Evolutionary conservation across 2,329 filamentous ascomycete genomes (phyloP), one percentile per base, ranked within the genome.

Genomic region (Geoglossum cookeanum): DNA sequence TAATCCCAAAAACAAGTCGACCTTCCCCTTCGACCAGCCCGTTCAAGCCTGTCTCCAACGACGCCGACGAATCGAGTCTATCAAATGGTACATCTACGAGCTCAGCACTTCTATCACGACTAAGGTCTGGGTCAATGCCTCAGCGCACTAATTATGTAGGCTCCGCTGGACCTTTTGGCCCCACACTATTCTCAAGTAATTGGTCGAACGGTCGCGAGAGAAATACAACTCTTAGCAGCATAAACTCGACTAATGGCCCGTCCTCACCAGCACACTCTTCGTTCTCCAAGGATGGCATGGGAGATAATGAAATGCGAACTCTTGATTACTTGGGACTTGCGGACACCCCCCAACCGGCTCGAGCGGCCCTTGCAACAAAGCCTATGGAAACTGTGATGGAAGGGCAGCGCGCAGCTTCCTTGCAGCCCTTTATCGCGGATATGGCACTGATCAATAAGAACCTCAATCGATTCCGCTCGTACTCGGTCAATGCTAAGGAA

Each of bases 401-500:
- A 58, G 75, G 76, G 57, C 75, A 78, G 58, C 71, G 75, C 57
- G 65, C 69, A 33, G 70, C 75, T 59, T 68, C 70, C 13, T 64
- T 76, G 29, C 74, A 74, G 45, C 83, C 85, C 1, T 85, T 88
- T 62, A 75, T 91, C 37, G 83, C 84, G 49, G 85, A 85, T 65
- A 74, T 91, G 60, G 82, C 83, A 60, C 84, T 87, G 67, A 78
- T 87, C 62, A 84, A 83, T 61, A 85, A 80, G 67, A 85, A 86
- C 64, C 78, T 84, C 49, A 97, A 86, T 68, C 82, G 92, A 56
- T 94, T 97, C 75, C 83, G 92, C 52, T 98, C 92, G 1, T 97
- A 96, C 69, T 98, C 92, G 0, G 92, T 98, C 62, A 98, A 98
- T 70, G 94, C 94, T 58, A 96, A 94, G 70, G 91, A 97, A 68